phyloP scores from a whole-genome alignment of 1,139 yeast genomes.

The Hansenula sp. region DNA sequence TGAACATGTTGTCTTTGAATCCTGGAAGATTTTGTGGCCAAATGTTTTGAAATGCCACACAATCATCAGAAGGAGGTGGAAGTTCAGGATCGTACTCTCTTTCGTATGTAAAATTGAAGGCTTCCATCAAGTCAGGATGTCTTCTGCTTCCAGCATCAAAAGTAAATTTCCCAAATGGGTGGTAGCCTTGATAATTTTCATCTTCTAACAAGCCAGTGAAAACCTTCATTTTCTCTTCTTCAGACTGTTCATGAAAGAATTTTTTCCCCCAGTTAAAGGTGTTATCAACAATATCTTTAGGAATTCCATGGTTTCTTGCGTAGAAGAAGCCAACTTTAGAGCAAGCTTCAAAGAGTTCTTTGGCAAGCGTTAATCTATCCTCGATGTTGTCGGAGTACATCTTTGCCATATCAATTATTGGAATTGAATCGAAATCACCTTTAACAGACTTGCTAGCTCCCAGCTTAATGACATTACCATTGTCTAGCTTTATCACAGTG shows the following conservation, averaged over 20 bases:
- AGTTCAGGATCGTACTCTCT: conserved; percentile 20
- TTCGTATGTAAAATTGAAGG: conserved; percentile 26
- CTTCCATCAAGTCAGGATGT: conserved; percentile 24
- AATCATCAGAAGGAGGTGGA: conserved; percentile 13
- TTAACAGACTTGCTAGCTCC: too few relatives aligned
- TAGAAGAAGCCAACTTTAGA: conserved; percentile 28
- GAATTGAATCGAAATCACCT: conserved; percentile 12
- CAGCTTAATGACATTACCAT: too few relatives aligned
- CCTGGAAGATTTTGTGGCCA: conserved; percentile 19
- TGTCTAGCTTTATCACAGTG: too few relatives aligned
- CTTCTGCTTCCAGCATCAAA: conserved; percentile 6
- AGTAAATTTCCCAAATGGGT: conserved; percentile 12
- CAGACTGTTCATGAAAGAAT: conserved; percentile 22
- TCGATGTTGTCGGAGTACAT: conserved; percentile 7
- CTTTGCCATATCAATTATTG: conserved; percentile 12
- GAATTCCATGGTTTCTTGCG: conserved; percentile 24
- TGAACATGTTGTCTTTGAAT: conserved; percentile 17
- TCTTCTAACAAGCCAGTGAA: conserved; percentile 20
- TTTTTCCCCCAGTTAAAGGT: conserved; percentile 19
- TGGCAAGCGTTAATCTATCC: conserved; percentile 10
- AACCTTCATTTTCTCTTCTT: conserved; percentile 23
- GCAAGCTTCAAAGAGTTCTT: conserved; percentile 15
- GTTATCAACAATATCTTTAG: conserved; percentile 14
- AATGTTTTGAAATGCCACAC: conserved; percentile 7
- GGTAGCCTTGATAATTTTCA: conserved; percentile 27